phyloP scores from a whole-genome alignment of 306 rosid genomes.

The Alnus glutinosa region DNA sequence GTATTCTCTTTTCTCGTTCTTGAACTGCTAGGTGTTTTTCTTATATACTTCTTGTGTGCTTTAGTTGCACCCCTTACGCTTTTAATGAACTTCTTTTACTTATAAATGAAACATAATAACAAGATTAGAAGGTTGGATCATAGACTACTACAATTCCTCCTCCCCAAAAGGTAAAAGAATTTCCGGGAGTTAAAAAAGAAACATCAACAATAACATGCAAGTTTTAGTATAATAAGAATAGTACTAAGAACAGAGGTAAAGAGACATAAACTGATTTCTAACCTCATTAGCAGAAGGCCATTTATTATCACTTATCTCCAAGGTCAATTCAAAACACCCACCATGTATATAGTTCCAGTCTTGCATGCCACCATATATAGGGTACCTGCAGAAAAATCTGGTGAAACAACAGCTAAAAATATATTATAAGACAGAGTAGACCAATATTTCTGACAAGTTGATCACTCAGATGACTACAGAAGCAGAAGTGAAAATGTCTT shows the following conservation, averaged over 20 bases:
- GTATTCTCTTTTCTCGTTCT: no score
- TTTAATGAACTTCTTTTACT: no score
- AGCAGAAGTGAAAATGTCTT: neutral
- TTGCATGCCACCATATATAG: constrained; percentile 97
- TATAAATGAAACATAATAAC: neutral
- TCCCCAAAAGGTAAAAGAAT: neutral
- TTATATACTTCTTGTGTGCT: no score
- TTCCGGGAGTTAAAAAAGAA: neutral
- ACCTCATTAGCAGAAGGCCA: constrained; percentile 95
- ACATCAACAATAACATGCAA: neutral
- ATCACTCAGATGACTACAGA: neutral
- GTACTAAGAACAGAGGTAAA: neutral
- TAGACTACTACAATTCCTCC: constrained; percentile 1
- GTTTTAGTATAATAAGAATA: neutral
- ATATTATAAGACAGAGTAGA: constrained; percentile 8
- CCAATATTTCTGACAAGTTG: neutral
- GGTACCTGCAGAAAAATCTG: constrained; percentile 70
- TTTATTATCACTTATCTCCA: constrained; percentile 88
- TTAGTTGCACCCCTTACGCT: no score
- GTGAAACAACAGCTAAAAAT: constrained; percentile 33
- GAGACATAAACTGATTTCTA: constrained; percentile 25
- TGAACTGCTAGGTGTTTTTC: no score
- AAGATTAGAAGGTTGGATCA: neutral
- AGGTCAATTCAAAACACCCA: constrained; percentile 87
- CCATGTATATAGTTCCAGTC: constrained; percentile 91